A percentile compares a stretch with the other conserved stretches of the same genome.
Conservation (phyloP, 495 filamentous ascomycete genomes). For the Patellaria atrata region DNA sequence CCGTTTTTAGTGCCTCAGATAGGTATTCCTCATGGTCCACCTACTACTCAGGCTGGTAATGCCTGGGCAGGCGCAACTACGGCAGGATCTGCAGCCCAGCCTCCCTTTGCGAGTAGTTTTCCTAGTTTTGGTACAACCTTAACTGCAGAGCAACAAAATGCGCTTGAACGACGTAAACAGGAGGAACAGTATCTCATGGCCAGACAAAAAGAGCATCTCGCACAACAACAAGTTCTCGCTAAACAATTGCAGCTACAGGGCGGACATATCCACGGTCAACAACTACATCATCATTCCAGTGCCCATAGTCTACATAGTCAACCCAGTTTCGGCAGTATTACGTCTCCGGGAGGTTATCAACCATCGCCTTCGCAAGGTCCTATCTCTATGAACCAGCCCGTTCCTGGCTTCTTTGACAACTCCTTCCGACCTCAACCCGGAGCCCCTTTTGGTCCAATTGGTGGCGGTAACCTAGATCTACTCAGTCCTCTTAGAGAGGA, state of each 20-base stretch:
- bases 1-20: conserved; percentile 96
- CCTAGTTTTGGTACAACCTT: conserved; percentile 96
- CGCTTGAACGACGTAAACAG: conserved; percentile 87
- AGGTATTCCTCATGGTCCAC: conserved; percentile 73
- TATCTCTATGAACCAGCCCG: conserved; percentile 40
- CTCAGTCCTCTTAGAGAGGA: conserved; percentile 39
- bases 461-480: conserved; percentile 37
- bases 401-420: conserved; percentile 62
- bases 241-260: conserved; percentile 57
- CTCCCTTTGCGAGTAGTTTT: conserved; percentile 89
- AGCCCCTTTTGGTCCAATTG: conserved; percentile 36
- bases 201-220: conserved; percentile 82
- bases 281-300: conserved; percentile 83
- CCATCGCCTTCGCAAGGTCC: conserved; percentile 60
- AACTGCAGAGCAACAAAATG: conserved; percentile 95
- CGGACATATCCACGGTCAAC: conserved; percentile 35
- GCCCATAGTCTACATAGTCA: conserved; percentile 92
- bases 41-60: conserved; percentile 36
- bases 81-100: conserved; percentile 49
- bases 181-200: conserved; percentile 96
- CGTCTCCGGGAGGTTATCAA: conserved; percentile 64
- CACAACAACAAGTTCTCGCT: conserved; percentile 58
- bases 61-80: conserved; percentile 29
- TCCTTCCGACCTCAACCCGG: conserved; percentile 33
- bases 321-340: conserved; percentile 83